These are phyloP conservation scores for Zhuliangozyma parablackwelliae DNA, from an alignment of 1,139 yeast genomes.

Conservation along the genomic window DNA sequence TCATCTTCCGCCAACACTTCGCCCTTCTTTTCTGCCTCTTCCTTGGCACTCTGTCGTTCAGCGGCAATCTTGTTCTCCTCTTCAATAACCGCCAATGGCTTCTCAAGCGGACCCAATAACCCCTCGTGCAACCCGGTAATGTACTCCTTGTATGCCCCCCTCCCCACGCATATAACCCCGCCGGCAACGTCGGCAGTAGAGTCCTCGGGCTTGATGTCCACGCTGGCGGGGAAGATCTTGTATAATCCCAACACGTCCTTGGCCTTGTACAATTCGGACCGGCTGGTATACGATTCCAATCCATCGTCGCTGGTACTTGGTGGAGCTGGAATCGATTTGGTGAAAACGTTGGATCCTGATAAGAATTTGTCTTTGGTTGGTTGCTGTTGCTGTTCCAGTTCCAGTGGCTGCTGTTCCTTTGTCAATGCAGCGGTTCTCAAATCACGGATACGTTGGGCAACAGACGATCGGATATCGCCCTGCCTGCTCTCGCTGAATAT, in stretches of 20 bases:
- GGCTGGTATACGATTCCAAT: slow-evolving; percentile 18
- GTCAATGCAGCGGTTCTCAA: slow-evolving; percentile 39
- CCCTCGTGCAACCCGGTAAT: slow-evolving; percentile 92
- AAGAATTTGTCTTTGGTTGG: too few relatives aligned
- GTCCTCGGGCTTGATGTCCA: slow-evolving; percentile 45
- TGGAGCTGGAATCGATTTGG: slow-evolving; percentile 11
- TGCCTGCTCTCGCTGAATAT: slow-evolving; percentile 72
- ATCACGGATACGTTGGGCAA: slow-evolving; percentile 78
- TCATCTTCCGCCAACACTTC: slow-evolving; percentile 8
- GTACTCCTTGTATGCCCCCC: slow-evolving; percentile 95
- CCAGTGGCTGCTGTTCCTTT: slow-evolving; percentile 4
- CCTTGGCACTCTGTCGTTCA: slow-evolving; percentile 14
- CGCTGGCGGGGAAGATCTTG: slow-evolving; percentile 30
- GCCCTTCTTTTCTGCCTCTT: slow-evolving; percentile 50
- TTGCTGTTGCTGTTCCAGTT: neutral
- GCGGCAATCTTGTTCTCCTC: slow-evolving; percentile 24
- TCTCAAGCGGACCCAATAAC: slow-evolving; percentile 81
- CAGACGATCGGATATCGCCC: slow-evolving; percentile 78
- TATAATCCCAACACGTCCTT: slow-evolving; percentile 59
- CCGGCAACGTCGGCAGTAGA: slow-evolving; percentile 51
- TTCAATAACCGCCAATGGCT: slow-evolving; percentile 40
- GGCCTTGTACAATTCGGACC: slow-evolving; percentile 45
- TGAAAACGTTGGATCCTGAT: slow-evolving; percentile 13
- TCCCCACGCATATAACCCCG: slow-evolving; percentile 87
- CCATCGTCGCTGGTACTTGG: too few relatives aligned